These are phyloP conservation scores for Farysia itapuensis DNA, from an alignment of 1,284 basidiomycete genomes.

Conservation along the genomic window DNA sequence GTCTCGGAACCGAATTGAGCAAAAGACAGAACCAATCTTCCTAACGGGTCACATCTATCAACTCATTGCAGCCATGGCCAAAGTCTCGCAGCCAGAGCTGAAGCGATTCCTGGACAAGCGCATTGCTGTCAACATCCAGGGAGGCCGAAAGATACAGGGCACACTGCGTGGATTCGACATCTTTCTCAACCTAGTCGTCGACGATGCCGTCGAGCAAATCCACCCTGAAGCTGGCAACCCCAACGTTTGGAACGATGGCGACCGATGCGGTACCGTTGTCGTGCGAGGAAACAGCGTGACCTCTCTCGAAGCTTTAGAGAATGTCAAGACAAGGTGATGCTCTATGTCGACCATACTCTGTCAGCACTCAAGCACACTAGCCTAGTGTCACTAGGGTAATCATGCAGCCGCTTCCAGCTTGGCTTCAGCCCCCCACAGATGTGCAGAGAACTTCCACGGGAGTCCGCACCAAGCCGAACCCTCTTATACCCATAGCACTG, in stretches of 20 bases:
- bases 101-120: slow-evolving; percentile 94
- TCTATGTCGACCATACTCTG: too few relatives aligned
- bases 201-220: slow-evolving; percentile 88
- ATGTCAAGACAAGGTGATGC: slow-evolving; percentile 35
- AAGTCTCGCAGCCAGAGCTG: slow-evolving; percentile 57
- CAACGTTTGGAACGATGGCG: slow-evolving; percentile 46
- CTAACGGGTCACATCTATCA: neutral
- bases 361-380: too few relatives aligned
- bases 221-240: slow-evolving; percentile 64
- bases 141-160: slow-evolving; percentile 92
- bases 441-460: too few relatives aligned
- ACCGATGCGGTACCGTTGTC: slow-evolving; percentile 55
- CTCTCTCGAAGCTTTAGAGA: slow-evolving; percentile 53
- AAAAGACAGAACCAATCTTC: too few relatives aligned
- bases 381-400: too few relatives aligned
- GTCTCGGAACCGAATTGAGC: too few relatives aligned
- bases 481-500: too few relatives aligned
- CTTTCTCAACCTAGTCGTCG: slow-evolving; percentile 96
- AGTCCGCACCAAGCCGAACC: too few relatives aligned
- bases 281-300: slow-evolving; percentile 58
- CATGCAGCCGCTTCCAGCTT: too few relatives aligned
- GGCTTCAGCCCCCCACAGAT: too few relatives aligned
- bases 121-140: slow-evolving; percentile 90
- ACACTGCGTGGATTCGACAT: slow-evolving; percentile 96
- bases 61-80: slow-evolving; percentile 39